These are phyloP conservation scores for Scleroderma citrinum DNA, from an alignment of 768 basidiomycete species.

Conservation along the genomic window DNA sequence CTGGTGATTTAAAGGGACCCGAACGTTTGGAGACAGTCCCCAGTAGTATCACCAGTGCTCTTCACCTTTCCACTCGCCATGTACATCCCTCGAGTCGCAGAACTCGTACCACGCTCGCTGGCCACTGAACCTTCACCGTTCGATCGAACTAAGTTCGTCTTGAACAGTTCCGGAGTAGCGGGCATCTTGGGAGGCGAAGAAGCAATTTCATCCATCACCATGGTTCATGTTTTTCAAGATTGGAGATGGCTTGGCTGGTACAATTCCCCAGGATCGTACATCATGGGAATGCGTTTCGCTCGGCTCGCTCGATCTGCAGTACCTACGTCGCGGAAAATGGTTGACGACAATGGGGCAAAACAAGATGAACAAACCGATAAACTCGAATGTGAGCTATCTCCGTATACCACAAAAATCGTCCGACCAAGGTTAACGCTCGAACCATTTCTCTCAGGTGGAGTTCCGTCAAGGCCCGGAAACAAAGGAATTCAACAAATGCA, in stretches of 20 bases:
- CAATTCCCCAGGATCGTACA: slow-evolving; percentile 33
- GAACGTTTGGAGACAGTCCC: too few relatives aligned
- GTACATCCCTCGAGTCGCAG: not conserved
- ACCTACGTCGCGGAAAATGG: too few relatives aligned
- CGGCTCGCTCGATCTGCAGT: slow-evolving; percentile 17
- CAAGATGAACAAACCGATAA: too few relatives aligned
- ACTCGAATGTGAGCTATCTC: too few relatives aligned
- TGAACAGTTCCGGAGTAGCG: slow-evolving; percentile 28
- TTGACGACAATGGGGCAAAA: too few relatives aligned
- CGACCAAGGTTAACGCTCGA: too few relatives aligned
- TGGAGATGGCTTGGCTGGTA: slow-evolving; percentile 33
- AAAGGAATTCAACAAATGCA: not conserved
- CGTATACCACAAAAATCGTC: too few relatives aligned
- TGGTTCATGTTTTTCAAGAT: slow-evolving; percentile 27
- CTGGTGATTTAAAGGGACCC: too few relatives aligned
- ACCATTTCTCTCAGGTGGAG: too few relatives aligned
- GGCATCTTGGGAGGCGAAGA: slow-evolving; percentile 35
- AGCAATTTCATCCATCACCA: slow-evolving; percentile 32
- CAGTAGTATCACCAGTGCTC: too few relatives aligned
- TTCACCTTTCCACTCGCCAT: too few relatives aligned
- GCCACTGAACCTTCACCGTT: slow-evolving; percentile 4
- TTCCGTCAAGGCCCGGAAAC: too few relatives aligned
- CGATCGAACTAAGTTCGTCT: slow-evolving; percentile 5
- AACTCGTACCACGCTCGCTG: not conserved
- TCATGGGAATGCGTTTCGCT: slow-evolving; percentile 28